Conservation (phyloP, 2,329 filamentous ascomycete genomes). For the Penicillium sp. region DNA sequence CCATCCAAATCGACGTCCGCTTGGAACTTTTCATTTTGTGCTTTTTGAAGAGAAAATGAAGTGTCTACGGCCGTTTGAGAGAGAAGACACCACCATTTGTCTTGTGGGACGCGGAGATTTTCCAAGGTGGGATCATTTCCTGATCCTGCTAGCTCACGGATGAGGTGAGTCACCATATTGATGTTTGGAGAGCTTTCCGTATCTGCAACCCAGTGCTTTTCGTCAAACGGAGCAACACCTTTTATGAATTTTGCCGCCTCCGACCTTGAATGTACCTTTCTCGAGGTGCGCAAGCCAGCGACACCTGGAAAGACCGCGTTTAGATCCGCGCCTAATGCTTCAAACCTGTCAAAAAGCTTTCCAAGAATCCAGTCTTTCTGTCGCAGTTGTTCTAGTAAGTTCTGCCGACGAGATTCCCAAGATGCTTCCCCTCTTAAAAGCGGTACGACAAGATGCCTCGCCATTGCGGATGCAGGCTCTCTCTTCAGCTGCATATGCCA, state of each 20-base stretch:
- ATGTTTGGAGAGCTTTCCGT: slow-evolving; percentile 11
- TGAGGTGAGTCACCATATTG: slow-evolving; percentile 21
- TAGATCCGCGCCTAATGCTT: slow-evolving; percentile 51
- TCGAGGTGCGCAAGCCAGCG: slow-evolving; percentile 41
- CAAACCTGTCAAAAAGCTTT: slow-evolving; percentile 54
- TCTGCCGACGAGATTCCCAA: slow-evolving; percentile 44
- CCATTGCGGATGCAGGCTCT: slow-evolving; percentile 38
- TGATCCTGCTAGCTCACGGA: slow-evolving; percentile 20
- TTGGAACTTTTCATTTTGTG: not conserved
- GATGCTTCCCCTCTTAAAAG: slow-evolving; percentile 46
- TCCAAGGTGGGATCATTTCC: slow-evolving; percentile 4
- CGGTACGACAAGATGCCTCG: slow-evolving; percentile 48
- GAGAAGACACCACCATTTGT: slow-evolving; percentile 33
- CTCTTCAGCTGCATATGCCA: slow-evolving; percentile 49
- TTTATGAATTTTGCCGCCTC: slow-evolving; percentile 51
- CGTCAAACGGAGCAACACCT: slow-evolving; percentile 51
- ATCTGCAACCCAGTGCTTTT: slow-evolving; percentile 40
- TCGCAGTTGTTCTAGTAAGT: slow-evolving; percentile 46
- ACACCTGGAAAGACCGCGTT: slow-evolving; percentile 53
- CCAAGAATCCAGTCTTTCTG: slow-evolving; percentile 56
- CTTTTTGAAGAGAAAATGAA: not conserved
- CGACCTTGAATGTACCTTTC: slow-evolving; percentile 42
- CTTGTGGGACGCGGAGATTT: slow-evolving; percentile 14
- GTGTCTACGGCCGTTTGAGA: not conserved
- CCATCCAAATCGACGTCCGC: slow-evolving; percentile 12